These are phyloP conservation scores for Collybia mongolica DNA, from an alignment of 768 basidiomycete species.

Conservation along the genomic window DNA sequence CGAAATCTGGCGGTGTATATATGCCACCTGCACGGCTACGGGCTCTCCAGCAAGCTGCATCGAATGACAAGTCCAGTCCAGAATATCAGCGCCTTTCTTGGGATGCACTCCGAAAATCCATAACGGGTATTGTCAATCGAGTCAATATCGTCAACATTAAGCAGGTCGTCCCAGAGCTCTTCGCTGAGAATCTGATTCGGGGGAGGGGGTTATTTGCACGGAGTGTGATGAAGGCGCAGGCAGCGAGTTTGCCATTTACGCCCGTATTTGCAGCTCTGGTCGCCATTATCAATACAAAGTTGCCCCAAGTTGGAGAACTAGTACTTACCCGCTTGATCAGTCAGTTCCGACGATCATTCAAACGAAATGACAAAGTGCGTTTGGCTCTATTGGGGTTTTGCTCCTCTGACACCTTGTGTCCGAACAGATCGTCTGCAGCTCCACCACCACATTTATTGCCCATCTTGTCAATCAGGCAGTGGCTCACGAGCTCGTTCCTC, in stretches of 20 bases:
- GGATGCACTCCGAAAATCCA: constrained; percentile 96
- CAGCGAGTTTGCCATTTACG: constrained; percentile 95
- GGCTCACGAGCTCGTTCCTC: constrained; percentile 90
- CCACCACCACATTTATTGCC: constrained; percentile 86
- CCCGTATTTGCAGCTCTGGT: constrained; percentile 95
- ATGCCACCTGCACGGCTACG: constrained; percentile 93
- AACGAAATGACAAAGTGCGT: constrained; percentile 94
- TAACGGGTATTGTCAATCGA: constrained; percentile 99
- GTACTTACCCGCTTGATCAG: constrained; percentile 86
- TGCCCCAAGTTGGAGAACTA: constrained; percentile 94
- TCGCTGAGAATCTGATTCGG: constrained; percentile 90
- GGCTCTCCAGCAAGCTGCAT: constrained; percentile 83
- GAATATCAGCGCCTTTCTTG: constrained; percentile 96
- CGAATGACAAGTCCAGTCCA: constrained; percentile 75
- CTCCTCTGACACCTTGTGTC: not conserved
- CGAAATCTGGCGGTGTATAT: constrained; percentile 92
- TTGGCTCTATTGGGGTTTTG: not conserved
- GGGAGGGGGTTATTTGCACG: constrained; percentile 91
- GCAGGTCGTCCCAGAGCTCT: constrained; percentile 85
- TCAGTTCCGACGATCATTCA: constrained; percentile 93
- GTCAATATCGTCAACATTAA: constrained; percentile 98
- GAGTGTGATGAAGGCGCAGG: constrained; percentile 97
- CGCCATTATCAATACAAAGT: constrained; percentile 93
- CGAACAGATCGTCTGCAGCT: constrained; percentile 83
- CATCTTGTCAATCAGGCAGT: constrained; percentile 94